These are phyloP conservation scores for Pisolithus thermaeus DNA, from an alignment of 1,284 basidiomycete species.

Conservation along the genomic window DNA sequence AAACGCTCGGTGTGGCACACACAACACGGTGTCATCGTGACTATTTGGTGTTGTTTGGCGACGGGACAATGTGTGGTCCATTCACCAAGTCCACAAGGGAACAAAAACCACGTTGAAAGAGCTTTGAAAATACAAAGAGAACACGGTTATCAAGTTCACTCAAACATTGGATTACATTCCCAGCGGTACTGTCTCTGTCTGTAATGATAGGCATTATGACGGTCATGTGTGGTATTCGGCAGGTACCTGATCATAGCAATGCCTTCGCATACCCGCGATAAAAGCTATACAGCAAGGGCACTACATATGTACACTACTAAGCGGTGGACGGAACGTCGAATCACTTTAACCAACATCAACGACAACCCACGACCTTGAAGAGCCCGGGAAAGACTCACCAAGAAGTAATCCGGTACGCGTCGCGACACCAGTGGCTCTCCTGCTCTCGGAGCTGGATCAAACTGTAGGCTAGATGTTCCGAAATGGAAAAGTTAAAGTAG, in stretches of 20 bases:
- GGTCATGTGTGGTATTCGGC: not conserved
- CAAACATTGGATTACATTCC: too few species aligned
- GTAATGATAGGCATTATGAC: too few species aligned
- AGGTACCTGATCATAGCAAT: not conserved
- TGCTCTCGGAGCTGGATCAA: constrained; percentile 96
- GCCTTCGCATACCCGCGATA: not conserved
- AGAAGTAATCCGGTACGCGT: constrained; percentile 97
- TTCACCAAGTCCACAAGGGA: too few species aligned
- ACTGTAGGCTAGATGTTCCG: constrained; percentile 76
- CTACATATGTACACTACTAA: constrained; percentile 20
- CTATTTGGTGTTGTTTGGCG: not conserved
- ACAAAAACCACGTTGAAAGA: too few species aligned
- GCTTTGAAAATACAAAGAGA: too few species aligned
- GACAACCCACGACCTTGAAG: not conserved
- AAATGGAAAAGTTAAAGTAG: constrained; percentile 8
- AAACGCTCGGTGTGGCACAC: not conserved
- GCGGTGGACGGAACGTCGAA: constrained; percentile 1
- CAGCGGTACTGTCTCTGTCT: too few species aligned
- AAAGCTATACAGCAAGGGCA: not conserved
- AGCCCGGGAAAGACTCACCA: constrained; percentile 45
- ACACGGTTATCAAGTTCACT: too few species aligned
- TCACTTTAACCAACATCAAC: constrained; percentile 17
- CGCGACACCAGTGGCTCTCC: constrained; percentile 97
- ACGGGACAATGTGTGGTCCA: too few species aligned
- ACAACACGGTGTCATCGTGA: not conserved